Conservation (phyloP, 345 rosid species). For the Aethionema arabicum region DNA sequence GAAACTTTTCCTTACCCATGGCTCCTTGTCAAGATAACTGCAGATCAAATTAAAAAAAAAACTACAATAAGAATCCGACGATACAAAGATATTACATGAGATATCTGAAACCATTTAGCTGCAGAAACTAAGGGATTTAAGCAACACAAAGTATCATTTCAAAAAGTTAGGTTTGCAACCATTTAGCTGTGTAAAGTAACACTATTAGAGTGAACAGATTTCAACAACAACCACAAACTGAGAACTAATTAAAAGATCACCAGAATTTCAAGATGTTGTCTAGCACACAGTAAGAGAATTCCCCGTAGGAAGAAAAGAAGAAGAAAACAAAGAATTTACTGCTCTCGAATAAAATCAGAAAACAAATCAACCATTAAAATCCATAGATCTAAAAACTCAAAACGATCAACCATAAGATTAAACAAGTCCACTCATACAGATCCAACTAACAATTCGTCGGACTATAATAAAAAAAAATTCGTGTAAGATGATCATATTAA, state of each 20-base stretch:
- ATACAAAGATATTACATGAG: background rate
- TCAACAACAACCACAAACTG: slow-evolving; percentile 25
- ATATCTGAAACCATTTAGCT: background rate
- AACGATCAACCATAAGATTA: background rate
- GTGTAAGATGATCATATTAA: background rate
- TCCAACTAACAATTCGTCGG: background rate
- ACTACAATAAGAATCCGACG: background rate
- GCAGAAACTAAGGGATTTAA: background rate
- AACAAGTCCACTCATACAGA: background rate
- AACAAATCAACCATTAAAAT: background rate
- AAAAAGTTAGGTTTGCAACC: background rate
- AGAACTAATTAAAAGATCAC: background rate
- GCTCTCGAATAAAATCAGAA: background rate
- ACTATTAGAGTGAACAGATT: slow-evolving; percentile 34
- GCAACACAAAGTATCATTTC: background rate
- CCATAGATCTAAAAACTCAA: background rate
- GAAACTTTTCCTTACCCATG: slow-evolving; percentile 80
- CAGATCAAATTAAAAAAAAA: background rate
- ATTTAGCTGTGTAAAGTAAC: background rate
- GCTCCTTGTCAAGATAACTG: slow-evolving; percentile 10
- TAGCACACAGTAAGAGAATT: slow-evolving; percentile 2
- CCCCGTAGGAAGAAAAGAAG: no score
- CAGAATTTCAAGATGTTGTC: background rate
- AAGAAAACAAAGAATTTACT: background rate
- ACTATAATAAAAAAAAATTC: no score